phyloP scores from a whole-genome alignment of 2,329 filamentous ascomycete genomes.

The Scedosporium boydii region DNA sequence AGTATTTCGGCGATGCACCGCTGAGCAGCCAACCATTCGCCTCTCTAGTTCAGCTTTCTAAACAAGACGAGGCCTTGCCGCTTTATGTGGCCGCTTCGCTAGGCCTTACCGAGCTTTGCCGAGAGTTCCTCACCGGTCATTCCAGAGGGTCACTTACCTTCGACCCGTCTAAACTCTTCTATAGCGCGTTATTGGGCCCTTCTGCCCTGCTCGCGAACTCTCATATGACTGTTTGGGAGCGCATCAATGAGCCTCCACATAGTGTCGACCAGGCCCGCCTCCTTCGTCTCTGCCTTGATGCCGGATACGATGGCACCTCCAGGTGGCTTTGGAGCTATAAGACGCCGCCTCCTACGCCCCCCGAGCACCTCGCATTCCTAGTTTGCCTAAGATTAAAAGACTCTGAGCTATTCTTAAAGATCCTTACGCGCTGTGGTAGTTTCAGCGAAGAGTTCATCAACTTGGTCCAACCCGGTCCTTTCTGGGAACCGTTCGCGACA shows the following conservation, averaged over 20 bases:
- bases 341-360: not conserved
- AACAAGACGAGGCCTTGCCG: not conserved
- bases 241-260: slow-evolving; percentile 3
- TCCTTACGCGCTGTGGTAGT: not conserved
- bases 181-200: not conserved
- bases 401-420: slow-evolving; percentile 1
- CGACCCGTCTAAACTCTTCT: not conserved
- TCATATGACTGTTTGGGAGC: not conserved
- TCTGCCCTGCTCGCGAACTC: not conserved
- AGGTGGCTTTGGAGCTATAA: not conserved
- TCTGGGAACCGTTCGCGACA: not conserved
- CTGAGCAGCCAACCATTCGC: not conserved
- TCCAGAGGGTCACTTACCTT: not conserved
- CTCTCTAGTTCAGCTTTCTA: not conserved
- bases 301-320: not conserved
- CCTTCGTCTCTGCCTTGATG: not conserved
- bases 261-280: not conserved
- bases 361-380: not conserved
- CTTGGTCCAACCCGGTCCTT: not conserved
- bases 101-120: not conserved
- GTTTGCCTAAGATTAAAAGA: not conserved
- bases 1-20: not conserved
- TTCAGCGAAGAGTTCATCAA: not conserved
- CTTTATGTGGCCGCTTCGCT: not conserved
- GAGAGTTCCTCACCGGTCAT: not conserved